Conservation (phyloP, 202 grass and related monocot genomes). For the Panicum hallii region DNA sequence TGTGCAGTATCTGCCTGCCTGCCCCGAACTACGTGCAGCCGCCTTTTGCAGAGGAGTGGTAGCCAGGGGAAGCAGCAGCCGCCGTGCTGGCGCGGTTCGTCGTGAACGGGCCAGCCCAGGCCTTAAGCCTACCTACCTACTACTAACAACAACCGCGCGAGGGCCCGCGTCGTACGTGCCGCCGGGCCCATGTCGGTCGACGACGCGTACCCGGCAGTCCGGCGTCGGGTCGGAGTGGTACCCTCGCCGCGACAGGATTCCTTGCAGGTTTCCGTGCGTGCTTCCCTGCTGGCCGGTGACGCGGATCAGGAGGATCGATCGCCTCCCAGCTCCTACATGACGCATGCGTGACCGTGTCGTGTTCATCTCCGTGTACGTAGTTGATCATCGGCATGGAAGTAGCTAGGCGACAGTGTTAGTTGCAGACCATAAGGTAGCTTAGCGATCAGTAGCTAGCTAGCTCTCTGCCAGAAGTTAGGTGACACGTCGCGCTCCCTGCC, state of each 20-base stretch:
- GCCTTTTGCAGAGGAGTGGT: no score
- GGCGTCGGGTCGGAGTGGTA: no score
- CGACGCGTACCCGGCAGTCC: not conserved
- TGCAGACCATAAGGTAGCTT: not conserved
- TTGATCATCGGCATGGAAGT: not conserved
- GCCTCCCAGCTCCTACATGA: no score
- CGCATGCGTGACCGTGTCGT: no score
- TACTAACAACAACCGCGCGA: not conserved
- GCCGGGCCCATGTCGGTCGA: conserved; percentile 4
- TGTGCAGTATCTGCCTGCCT: no score
- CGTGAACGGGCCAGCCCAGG: no score
- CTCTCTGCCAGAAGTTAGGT: not conserved
- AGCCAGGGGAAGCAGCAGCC: no score
- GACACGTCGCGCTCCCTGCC: conserved; percentile 37
- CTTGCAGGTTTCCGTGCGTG: not conserved
- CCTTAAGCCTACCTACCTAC: no score
- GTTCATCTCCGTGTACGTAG: not conserved
- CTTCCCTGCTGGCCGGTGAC: no score
- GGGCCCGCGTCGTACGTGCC: not conserved
- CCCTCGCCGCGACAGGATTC: not conserved
- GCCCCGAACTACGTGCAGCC: no score
- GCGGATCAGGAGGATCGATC: no score
- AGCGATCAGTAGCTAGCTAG: not conserved
- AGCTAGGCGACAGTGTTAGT: conserved; percentile 1
- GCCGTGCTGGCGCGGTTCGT: no score